phyloP scores from a whole-genome alignment of 1,139 yeast species.

The Scheffersomyces parashehatae region DNA sequence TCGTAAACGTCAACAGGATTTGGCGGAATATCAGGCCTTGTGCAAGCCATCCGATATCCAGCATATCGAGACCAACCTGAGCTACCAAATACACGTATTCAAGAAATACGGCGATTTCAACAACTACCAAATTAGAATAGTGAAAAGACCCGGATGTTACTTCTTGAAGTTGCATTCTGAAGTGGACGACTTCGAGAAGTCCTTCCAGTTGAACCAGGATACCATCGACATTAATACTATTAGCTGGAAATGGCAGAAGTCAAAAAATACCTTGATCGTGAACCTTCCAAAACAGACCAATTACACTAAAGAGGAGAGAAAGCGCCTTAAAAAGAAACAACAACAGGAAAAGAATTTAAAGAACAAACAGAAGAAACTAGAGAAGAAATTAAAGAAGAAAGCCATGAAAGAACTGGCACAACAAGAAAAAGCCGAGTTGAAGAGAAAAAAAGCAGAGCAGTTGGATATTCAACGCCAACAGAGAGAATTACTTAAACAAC shows the following conservation, averaged over 20 bases:
- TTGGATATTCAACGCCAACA: too few relatives aligned
- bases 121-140: neutral
- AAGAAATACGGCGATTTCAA: neutral
- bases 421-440: neutral
- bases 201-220: neutral
- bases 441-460: neutral
- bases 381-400: slow-evolving; percentile 4
- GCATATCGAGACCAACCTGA: slow-evolving; percentile 75
- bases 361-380: slow-evolving; percentile 4
- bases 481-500: too few relatives aligned
- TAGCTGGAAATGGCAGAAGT: neutral
- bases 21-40: neutral
- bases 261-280: neutral
- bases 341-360: slow-evolving; percentile 2
- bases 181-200: neutral
- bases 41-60: slow-evolving; percentile 25
- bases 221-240: neutral
- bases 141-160: neutral
- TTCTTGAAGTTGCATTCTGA: neutral
- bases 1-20: too few relatives aligned
- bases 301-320: neutral
- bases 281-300: neutral
- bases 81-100: slow-evolving; percentile 57
- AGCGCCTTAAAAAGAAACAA: neutral
- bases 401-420: neutral